phyloP scores from a whole-genome alignment of 2,329 filamentous ascomycete genomes.

The Arthrobotrys sphaeroides region DNA sequence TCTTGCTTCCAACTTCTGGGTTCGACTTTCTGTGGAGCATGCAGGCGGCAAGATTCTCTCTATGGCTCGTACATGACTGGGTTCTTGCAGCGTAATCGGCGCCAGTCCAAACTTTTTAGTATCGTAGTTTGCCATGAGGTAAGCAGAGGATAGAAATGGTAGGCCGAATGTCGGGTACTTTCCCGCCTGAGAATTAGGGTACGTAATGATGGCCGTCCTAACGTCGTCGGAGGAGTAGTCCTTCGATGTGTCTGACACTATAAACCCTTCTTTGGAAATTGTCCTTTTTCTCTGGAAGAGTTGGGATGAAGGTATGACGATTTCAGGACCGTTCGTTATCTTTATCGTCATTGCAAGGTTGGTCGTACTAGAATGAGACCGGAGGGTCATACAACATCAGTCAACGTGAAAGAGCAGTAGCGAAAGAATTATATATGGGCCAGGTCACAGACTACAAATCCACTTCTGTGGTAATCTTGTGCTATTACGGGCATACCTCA shows the following conservation, averaged over 20 bases:
- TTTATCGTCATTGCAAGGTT: background rate
- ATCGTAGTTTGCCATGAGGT: conserved; percentile 10
- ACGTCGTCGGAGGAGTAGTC: background rate
- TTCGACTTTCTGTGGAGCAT: background rate
- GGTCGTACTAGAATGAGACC: background rate
- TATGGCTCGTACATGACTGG: background rate
- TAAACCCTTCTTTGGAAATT: background rate
- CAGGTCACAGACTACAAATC: too few relatives aligned
- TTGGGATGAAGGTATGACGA: background rate
- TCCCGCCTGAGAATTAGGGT: background rate
- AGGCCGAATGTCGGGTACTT: background rate
- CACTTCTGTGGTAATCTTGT: too few relatives aligned
- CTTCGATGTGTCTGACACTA: background rate
- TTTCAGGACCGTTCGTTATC: background rate
- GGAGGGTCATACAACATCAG: too few relatives aligned
- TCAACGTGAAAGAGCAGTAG: too few relatives aligned
- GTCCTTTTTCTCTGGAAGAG: background rate
- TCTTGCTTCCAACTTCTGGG: background rate
- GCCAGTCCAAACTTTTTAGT: background rate
- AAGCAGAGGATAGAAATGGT: conserved; percentile 11
- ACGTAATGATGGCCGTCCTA: background rate
- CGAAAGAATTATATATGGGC: too few relatives aligned
- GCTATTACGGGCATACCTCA: too few relatives aligned
- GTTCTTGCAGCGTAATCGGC: background rate
- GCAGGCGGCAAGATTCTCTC: background rate